Conservation (phyloP, 768 basidiomycete genomes). For the Tylopilus subfusipes region DNA sequence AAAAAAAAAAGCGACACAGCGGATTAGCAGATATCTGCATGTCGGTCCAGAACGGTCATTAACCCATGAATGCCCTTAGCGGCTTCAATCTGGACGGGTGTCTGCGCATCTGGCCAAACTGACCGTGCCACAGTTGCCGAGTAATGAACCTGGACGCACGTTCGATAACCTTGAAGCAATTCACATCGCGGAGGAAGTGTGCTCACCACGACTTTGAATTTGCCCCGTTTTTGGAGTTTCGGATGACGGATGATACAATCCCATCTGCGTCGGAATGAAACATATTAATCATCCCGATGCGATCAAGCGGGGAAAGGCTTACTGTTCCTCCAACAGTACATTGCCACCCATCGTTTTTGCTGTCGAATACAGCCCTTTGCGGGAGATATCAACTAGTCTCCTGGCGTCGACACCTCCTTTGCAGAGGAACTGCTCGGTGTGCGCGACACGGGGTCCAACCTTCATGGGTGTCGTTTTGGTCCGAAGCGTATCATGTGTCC, state of each 20-base stretch:
- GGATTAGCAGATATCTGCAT: constrained; percentile 25
- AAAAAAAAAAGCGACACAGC: background rate
- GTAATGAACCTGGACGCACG: constrained; percentile 31
- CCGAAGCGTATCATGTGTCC: constrained; percentile 27
- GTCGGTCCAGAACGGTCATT: constrained; percentile 37
- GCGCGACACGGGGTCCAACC: constrained; percentile 34
- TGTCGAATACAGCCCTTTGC: constrained; percentile 31
- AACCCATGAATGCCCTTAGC: constrained; percentile 34
- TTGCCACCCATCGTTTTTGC: constrained; percentile 37
- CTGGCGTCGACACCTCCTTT: constrained; percentile 35
- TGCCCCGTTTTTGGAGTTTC: constrained; percentile 26
- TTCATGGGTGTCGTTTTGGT: constrained; percentile 21
- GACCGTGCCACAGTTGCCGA: constrained; percentile 37
- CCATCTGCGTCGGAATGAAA: constrained; percentile 29
- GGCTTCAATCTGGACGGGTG: constrained; percentile 34
- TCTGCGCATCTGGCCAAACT: constrained; percentile 34
- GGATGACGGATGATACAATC: constrained; percentile 35
- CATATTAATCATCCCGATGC: constrained; percentile 13
- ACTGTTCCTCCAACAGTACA: constrained; percentile 37
- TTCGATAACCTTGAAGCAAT: constrained; percentile 9
- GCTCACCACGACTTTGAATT: constrained; percentile 35
- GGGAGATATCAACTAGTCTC: constrained; percentile 33
- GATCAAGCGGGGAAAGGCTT: constrained; percentile 18
- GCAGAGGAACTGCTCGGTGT: constrained; percentile 35
- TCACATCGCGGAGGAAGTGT: constrained; percentile 4